These are phyloP conservation scores for Penicillium lagena DNA, from an alignment of 495 filamentous ascomycete genomes.

Conservation along the genomic window DNA sequence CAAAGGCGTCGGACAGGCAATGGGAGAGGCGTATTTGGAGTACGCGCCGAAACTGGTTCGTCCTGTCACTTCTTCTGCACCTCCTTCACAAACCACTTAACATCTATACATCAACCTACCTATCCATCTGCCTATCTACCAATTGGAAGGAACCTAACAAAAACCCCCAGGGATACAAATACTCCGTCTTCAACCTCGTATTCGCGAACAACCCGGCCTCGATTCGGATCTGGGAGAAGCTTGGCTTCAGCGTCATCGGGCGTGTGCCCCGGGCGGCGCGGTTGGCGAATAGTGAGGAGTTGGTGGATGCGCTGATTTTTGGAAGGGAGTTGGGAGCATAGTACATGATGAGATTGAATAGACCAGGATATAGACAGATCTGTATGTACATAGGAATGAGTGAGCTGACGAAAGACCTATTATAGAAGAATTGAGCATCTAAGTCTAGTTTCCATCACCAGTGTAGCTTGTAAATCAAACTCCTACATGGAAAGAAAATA, in stretches of 20 bases:
- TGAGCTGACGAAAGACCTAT: background rate
- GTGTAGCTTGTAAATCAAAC: no score
- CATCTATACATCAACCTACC: no score
- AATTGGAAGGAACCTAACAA: no score
- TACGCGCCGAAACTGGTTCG: constrained; percentile 84
- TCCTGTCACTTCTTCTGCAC: constrained; percentile 3
- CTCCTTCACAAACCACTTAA: background rate
- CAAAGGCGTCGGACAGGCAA: constrained; percentile 76
- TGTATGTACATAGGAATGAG: constrained; percentile 2
- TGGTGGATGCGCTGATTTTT: constrained; percentile 44
- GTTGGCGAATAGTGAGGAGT: constrained; percentile 33
- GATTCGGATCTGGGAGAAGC: constrained; percentile 88
- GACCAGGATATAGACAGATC: background rate
- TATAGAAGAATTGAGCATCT: no score
- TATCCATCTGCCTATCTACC: no score
- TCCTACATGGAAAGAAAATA: constrained; percentile 10
- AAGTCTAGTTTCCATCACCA: no score
- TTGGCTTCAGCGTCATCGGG: constrained; percentile 92
- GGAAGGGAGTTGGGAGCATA: constrained; percentile 28
- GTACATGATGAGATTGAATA: background rate
- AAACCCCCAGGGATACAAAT: constrained; percentile 67
- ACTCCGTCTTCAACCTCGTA: constrained; percentile 97
- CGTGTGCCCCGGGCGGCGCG: constrained; percentile 52
- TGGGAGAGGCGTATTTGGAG: constrained; percentile 89
- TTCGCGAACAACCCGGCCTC: constrained; percentile 96